Base-by-base conservation (phyloP, 495 filamentous ascomycete species). In the Annulohypoxylon stygium region DNA sequence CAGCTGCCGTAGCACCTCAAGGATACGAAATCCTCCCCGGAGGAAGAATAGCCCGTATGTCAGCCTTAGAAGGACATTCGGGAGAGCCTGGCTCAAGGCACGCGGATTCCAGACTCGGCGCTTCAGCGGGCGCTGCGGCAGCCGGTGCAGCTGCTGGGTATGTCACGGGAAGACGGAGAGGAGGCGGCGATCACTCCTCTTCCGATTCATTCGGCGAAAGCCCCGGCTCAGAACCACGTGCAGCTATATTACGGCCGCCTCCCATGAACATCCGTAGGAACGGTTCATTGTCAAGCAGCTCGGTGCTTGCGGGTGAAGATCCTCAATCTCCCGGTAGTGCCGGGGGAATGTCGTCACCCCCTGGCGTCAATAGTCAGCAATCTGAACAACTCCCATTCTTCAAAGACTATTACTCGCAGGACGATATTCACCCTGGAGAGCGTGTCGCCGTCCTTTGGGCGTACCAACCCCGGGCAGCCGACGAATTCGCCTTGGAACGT, bases 331-430 rank as follows among this genome's bases (percentile, higher is more conserved):
- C 95, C 39, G 89, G 86, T 45, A 94, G 90, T 41, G 91, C 86
- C 23, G 90, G 90, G 34, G 91, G 92, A 67, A 89, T 91, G 78
- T 96, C 94, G 10, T 97, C 93, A 9, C 94, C 94, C 2, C 90
- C 91, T 77, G 94, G 91, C 25, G 78, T 96, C 58, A 88, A 92
- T 4, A 97, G 93, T 76, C 92, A 94, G 66, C 94, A 97, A 77
- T 97, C 94, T 0, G 97, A 99, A 83, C 97, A 97, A 78, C 81
- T 99, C 36, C 89, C 92, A 7, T 94, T 91, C 77, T 99, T 99
- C 89, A 97, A 97, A 76, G 96, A 99, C 76, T 99, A 99, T 80
- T 99, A 99, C 81, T 98, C 95, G 3, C 90, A 93, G 73, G 95
- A 98, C 76, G 94, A 98, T 71, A 97, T 99, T 69, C 93, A 94